phyloP scores from a whole-genome alignment of 2,329 filamentous ascomycete species.

The Colletotrichum paranaense region DNA sequence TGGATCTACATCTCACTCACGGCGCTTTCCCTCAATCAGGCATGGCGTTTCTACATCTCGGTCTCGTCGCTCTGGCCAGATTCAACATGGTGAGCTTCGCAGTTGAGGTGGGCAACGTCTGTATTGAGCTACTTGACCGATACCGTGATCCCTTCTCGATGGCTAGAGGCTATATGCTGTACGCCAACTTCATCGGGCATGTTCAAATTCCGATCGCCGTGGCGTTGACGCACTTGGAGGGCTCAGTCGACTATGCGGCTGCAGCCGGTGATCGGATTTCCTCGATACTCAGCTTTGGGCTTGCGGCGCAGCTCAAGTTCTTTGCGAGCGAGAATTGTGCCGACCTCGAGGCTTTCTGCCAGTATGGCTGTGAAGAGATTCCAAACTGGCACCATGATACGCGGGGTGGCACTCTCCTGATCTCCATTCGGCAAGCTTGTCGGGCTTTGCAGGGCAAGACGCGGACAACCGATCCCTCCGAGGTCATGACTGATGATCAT shows the following conservation, averaged over 20 bases:
- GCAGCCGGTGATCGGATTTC: constrained; percentile 77
- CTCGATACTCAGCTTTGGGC: constrained; percentile 77
- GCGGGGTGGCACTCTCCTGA: constrained; percentile 76
- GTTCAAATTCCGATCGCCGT: constrained; percentile 71
- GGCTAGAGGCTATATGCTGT: constrained; percentile 76
- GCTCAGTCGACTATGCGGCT: constrained; percentile 73
- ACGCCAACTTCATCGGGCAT: constrained; percentile 77
- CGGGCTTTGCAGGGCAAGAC: constrained; percentile 83
- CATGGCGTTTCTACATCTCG: constrained; percentile 75
- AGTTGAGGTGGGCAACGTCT: constrained; percentile 71
- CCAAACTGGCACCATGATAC: constrained; percentile 78
- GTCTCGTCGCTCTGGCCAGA: constrained; percentile 73
- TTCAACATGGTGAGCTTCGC: constrained; percentile 79
- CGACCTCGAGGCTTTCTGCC: constrained; percentile 77
- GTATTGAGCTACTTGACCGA: constrained; percentile 72
- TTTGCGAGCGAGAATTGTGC: constrained; percentile 76
- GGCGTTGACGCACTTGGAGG: constrained; percentile 70
- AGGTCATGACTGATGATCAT: constrained; percentile 75
- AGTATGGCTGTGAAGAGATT: constrained; percentile 79
- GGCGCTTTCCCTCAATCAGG: constrained; percentile 78
- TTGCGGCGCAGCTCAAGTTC: constrained; percentile 74
- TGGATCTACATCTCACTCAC: constrained; percentile 71
- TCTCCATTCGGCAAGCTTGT: constrained; percentile 73
- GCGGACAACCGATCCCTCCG: constrained; percentile 55
- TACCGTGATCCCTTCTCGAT: constrained; percentile 73